Evolutionary conservation across 345 rosid genomes (phyloP).

Genomic region (Brassica rapa): DNA sequence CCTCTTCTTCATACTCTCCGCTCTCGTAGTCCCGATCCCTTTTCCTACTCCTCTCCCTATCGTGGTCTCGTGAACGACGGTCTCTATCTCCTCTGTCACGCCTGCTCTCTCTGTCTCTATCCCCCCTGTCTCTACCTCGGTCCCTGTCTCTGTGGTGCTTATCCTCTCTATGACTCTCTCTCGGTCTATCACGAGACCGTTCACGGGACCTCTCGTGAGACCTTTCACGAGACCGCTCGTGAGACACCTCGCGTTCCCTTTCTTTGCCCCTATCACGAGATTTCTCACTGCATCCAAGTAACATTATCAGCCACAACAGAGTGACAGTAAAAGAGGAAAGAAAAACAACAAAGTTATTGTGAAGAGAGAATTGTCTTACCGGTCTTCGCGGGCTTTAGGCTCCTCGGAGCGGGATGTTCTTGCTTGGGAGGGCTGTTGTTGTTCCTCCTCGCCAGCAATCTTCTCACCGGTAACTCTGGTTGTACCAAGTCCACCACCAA

Average conservation of each 20-base stretch:
- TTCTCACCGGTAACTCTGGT: conserved; percentile 89
- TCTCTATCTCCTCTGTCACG: conserved; percentile 52
- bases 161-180: conserved; percentile 87
- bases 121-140: conserved; percentile 65
- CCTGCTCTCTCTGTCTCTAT: conserved; percentile 57
- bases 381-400: conserved; percentile 79
- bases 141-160: conserved; percentile 83
- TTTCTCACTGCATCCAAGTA: conserved; percentile 46
- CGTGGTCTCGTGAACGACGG: conserved; percentile 53
- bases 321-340: background rate
- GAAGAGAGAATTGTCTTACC: conserved; percentile 45
- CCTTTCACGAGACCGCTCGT: conserved; percentile 55
- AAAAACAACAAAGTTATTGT: background rate
- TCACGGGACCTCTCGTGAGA: conserved; percentile 59
- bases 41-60: conserved; percentile 44
- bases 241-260: conserved; percentile 37
- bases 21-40: conserved; percentile 57
- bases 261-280: conserved; percentile 75
- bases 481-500: conserved; percentile 99
- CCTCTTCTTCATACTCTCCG: conserved; percentile 54
- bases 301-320: conserved; percentile 15
- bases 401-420: conserved; percentile 73
- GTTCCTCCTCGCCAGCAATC: conserved; percentile 66
- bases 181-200: conserved; percentile 70
- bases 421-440: conserved; percentile 44